A percentile compares a stretch with the other conserved stretches of the same genome.
phyloP scores from a whole-genome alignment of 1,284 basidiomycete species.

The Ceratobasidium sp. region DNA sequence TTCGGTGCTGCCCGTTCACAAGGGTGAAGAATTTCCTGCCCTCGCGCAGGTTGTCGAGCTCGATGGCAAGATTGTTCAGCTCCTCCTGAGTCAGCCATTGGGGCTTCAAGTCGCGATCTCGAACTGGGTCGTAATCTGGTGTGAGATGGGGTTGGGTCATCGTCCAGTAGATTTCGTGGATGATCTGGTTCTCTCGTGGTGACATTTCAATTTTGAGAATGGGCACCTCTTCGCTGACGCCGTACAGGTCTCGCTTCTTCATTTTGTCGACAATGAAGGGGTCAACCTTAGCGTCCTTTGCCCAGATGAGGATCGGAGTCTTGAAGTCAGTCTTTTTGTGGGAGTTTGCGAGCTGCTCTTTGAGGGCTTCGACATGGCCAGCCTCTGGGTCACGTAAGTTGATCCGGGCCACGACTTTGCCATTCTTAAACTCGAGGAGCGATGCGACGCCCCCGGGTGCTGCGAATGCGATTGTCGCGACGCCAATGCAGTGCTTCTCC shows the following conservation, averaged over 20 bases:
- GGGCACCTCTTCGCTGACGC: neutral
- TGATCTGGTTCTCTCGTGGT: neutral
- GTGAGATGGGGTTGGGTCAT: neutral
- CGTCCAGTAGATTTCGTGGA: neutral
- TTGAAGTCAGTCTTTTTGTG: neutral
- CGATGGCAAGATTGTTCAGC: neutral
- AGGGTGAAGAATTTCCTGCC: neutral
- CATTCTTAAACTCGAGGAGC: neutral
- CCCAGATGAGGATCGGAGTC: neutral
- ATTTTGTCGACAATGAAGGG: neutral
- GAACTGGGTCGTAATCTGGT: neutral
- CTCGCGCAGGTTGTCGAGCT: neutral
- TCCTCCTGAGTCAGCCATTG: neutral
- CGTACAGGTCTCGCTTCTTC: neutral
- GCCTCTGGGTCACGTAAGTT: neutral
- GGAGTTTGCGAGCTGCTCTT: neutral
- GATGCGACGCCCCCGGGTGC: neutral
- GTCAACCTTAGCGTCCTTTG: neutral
- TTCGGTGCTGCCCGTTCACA: neutral
- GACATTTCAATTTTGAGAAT: neutral
- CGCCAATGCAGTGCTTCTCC: neutral
- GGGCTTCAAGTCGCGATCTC: neutral
- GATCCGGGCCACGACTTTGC: neutral
- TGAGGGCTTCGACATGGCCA: neutral
- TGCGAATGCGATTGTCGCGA: neutral